A percentile compares a stretch with the other conserved stretches of the same genome.
These are phyloP conservation scores for Chaetomidium leptoderma DNA, from an alignment of 495 filamentous ascomycete genomes.

Conservation along the genomic window DNA sequence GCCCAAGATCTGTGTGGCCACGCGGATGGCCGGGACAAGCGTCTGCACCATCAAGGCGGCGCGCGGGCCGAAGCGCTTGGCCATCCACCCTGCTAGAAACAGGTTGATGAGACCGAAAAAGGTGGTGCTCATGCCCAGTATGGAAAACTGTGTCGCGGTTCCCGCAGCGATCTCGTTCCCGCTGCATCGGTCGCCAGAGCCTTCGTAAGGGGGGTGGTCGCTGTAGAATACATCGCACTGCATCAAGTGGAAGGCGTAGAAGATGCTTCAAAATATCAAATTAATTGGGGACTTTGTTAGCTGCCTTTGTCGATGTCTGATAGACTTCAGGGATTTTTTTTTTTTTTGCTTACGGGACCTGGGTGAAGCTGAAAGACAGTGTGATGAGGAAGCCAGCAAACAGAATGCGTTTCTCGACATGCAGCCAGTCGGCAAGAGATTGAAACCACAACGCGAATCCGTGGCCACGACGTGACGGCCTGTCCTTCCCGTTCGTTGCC, in stretches of 20 bases:
- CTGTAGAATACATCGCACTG: constrained; percentile 55
- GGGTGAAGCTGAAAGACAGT: constrained; percentile 54
- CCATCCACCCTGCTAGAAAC: constrained; percentile 54
- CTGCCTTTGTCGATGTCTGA: no score
- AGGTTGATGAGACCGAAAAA: constrained; percentile 52
- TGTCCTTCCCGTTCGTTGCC: background rate
- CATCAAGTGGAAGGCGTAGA: constrained; percentile 57
- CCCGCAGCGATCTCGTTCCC: constrained; percentile 50
- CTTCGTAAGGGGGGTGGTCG: constrained; percentile 36
- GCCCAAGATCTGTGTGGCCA: constrained; percentile 51
- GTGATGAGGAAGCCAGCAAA: constrained; percentile 52
- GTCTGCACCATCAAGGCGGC: constrained; percentile 49
- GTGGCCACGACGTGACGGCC: background rate
- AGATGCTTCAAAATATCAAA: constrained; percentile 44
- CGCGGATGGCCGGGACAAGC: constrained; percentile 48
- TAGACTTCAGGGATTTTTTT: no score
- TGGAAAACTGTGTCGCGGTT: constrained; percentile 49
- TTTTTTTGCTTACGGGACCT: constrained; percentile 51
- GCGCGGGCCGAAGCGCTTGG: constrained; percentile 53
- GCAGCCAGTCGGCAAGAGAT: background rate
- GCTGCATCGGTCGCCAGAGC: constrained; percentile 42
- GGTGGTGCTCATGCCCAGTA: constrained; percentile 49
- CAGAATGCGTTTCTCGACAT: constrained; percentile 44
- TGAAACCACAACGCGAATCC: background rate
- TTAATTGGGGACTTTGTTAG: background rate